Percentiles rank a stretch among this genome's conserved stretches.
Conservation (phyloP, 2,329 filamentous ascomycete species). For the Pyricularia sp. region DNA sequence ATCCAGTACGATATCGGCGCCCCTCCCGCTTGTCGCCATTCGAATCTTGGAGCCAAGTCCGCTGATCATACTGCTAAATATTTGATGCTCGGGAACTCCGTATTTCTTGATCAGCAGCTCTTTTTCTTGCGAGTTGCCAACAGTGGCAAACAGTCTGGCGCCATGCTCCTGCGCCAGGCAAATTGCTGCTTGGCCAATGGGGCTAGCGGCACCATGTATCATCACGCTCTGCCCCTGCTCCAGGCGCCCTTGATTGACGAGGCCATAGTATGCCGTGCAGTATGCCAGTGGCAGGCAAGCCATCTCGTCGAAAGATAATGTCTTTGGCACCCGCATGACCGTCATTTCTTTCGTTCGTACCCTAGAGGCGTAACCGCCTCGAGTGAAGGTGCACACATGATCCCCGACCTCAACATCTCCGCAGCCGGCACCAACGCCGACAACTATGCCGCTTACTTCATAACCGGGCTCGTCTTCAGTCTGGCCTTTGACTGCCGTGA, state of each 20-base stretch:
- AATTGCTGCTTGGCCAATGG: constrained; percentile 29
- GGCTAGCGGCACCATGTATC: constrained; percentile 28
- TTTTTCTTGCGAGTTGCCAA: constrained; percentile 28
- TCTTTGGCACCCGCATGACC: constrained; percentile 26
- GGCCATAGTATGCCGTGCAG: constrained; percentile 28
- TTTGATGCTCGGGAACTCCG: constrained; percentile 24
- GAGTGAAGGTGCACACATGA: constrained; percentile 24
- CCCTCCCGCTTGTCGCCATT: constrained; percentile 17
- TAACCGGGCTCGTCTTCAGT: constrained; percentile 23
- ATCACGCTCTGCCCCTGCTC: constrained; percentile 26
- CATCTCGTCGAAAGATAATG: constrained; percentile 25
- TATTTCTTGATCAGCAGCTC: constrained; percentile 25
- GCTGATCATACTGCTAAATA: constrained; percentile 23
- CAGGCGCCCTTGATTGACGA: constrained; percentile 28
- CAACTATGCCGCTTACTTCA: constrained; percentile 29
- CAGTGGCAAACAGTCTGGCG: constrained; percentile 32
- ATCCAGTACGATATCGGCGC: constrained; percentile 30
- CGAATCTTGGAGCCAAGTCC: constrained; percentile 21
- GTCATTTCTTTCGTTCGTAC: constrained; percentile 19
- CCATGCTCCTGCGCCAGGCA: constrained; percentile 26
- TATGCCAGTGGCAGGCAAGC: constrained; percentile 31
- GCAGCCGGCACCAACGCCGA: constrained; percentile 15
- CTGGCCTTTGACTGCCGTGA: constrained; percentile 31
- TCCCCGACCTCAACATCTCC: constrained; percentile 21
- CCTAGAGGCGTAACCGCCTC: constrained; percentile 23